Percentiles rank a stretch among this genome's conserved stretches.
These are phyloP conservation scores for Pilasporangium apinafurcum DNA, from an alignment of 352 stramenopile species.

Conservation along the genomic window DNA sequence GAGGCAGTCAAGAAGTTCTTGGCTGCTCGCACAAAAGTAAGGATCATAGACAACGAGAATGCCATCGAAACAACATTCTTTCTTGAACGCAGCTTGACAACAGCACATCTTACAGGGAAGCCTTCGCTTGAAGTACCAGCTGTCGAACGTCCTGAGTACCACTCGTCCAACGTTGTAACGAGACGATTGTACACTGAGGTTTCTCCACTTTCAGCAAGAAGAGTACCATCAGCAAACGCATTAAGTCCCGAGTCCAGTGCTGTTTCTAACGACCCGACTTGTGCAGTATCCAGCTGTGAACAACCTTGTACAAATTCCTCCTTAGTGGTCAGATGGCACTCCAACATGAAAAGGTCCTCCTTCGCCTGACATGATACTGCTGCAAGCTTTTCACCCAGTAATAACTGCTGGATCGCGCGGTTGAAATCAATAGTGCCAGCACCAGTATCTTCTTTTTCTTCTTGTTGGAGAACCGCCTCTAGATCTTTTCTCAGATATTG, in stretches of 20 bases:
- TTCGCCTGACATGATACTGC: conserved; percentile 52
- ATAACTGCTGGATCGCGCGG: conserved; percentile 39
- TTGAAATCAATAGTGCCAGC: conserved; percentile 19
- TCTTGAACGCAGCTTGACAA: conserved; percentile 56
- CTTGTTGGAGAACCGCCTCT: conserved; percentile 30
- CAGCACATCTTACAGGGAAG: conserved; percentile 45
- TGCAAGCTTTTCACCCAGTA: conserved; percentile 56
- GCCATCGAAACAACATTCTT: conserved; percentile 42
- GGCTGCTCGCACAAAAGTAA: conserved; percentile 30
- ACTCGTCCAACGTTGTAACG: conserved; percentile 44
- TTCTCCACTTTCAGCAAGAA: conserved; percentile 32
- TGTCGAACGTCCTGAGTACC: conserved; percentile 21
- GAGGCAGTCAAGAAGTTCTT: conserved; percentile 22
- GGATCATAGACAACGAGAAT: conserved; percentile 51
- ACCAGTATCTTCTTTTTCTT: conserved; percentile 23
- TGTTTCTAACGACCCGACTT: conserved; percentile 36
- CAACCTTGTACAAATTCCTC: conserved; percentile 47
- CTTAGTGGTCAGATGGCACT: conserved; percentile 64
- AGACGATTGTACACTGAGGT: conserved; percentile 53
- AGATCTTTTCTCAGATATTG: conserved; percentile 64
- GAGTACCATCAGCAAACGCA: conserved; percentile 48
- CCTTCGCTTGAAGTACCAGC: conserved; percentile 23
- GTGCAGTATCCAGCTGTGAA: conserved; percentile 33
- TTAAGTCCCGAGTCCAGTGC: conserved; percentile 48
- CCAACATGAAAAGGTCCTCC: conserved; percentile 69